A percentile compares a stretch with the other conserved stretches of the same genome.
Conservation (phyloP, 108 stramenopile species). For the Cyclotella cryptica region DNA sequence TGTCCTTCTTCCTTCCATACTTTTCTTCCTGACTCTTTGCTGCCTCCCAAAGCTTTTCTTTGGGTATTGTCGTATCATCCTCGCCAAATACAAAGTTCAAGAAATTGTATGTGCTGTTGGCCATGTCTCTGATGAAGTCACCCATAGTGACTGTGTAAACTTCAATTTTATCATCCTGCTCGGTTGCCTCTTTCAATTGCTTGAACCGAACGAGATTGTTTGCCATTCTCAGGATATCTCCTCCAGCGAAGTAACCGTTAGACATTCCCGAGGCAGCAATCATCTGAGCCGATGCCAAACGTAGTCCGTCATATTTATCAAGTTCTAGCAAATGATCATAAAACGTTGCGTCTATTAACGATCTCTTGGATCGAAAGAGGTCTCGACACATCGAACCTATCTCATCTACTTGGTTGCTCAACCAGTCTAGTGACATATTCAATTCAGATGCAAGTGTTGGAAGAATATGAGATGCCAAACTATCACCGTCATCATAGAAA, state of each 20-base stretch:
- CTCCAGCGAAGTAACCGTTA: constrained; percentile 21
- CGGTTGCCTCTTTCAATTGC: background rate
- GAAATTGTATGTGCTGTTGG: constrained; percentile 28
- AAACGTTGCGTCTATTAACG: constrained; percentile 16
- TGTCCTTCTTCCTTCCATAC: constrained; percentile 8
- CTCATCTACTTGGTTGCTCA: constrained; percentile 12
- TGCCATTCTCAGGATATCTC: constrained; percentile 29
- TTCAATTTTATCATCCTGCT: constrained; percentile 15
- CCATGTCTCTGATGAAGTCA: constrained; percentile 22
- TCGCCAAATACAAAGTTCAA: constrained; percentile 44
- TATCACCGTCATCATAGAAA: constrained; percentile 19
- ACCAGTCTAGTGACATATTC: background rate
- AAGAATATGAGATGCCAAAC: constrained; percentile 29
- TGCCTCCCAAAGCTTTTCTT: constrained; percentile 29
- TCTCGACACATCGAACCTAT: constrained; percentile 18
- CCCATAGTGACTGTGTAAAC: constrained; percentile 35
- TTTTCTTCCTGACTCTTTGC: constrained; percentile 25
- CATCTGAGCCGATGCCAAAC: constrained; percentile 37
- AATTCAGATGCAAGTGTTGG: constrained; percentile 24
- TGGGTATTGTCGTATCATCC: constrained; percentile 25
- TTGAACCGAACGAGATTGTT: constrained; percentile 37
- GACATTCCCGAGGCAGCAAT: constrained; percentile 23
- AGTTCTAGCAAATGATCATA: constrained; percentile 28
- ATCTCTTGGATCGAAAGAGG: constrained; percentile 10
- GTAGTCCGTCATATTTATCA: constrained; percentile 23